phyloP scores from a whole-genome alignment of 805 yeast species.

The Pichia scutulata region DNA sequence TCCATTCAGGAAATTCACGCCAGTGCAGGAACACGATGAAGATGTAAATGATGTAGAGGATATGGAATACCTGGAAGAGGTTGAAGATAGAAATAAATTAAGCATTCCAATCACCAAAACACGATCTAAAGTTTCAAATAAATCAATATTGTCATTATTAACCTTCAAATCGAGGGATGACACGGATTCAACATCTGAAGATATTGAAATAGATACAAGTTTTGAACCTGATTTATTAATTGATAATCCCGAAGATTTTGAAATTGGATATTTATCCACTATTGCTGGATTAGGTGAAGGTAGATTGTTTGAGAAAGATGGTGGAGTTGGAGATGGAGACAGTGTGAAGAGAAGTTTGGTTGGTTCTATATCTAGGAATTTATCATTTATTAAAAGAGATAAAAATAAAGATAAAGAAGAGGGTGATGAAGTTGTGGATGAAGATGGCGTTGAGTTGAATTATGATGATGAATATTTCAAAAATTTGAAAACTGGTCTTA shows the following conservation, averaged over 20 bases:
- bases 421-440: slow-evolving; percentile 6
- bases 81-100: neutral
- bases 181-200: neutral
- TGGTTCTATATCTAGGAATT: neutral
- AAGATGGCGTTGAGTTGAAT: slow-evolving; percentile 1
- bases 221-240: neutral
- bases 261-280: slow-evolving; percentile 32
- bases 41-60: neutral
- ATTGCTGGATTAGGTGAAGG: slow-evolving; percentile 36
- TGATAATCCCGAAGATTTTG: slow-evolving; percentile 17
- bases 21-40: neutral
- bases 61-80: neutral
- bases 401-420: neutral
- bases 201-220: neutral
- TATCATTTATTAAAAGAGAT: neutral
- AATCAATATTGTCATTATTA: neutral
- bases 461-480: neutral
- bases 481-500: neutral
- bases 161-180: too few relatives aligned
- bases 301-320: slow-evolving; percentile 23
- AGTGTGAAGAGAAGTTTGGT: neutral
- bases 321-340: neutral
- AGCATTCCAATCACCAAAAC: neutral
- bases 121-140: neutral
- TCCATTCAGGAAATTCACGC: too few relatives aligned